Conservation (phyloP, 192 early-diverging fungal genomes). For the Lunasporangiospora selenospora region DNA sequence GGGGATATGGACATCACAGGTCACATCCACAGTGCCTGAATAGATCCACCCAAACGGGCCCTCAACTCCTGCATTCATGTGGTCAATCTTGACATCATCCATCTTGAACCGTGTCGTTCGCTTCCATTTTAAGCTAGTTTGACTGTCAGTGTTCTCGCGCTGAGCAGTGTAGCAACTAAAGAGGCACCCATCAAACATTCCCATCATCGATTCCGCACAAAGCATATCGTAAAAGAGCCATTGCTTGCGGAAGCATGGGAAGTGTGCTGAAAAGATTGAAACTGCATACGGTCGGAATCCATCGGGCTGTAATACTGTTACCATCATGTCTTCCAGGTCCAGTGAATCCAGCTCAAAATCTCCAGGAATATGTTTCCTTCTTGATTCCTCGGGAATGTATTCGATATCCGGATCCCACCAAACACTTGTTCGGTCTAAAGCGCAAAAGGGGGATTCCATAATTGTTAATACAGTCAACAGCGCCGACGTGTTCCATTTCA, state of each 20-base stretch:
- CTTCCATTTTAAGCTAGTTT: slow-evolving; percentile 53
- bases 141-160: slow-evolving; percentile 57
- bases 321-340: slow-evolving; percentile 84
- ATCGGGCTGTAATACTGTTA: slow-evolving; percentile 85
- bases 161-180: slow-evolving; percentile 94
- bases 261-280: slow-evolving; percentile 84
- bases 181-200: slow-evolving; percentile 93
- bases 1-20: slow-evolving; percentile 72
- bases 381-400: slow-evolving; percentile 65
- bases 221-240: slow-evolving; percentile 94
- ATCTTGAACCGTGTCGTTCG: slow-evolving; percentile 75
- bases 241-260: slow-evolving; percentile 86
- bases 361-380: slow-evolving; percentile 69
- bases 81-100: slow-evolving; percentile 89
- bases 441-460: not conserved
- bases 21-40: slow-evolving; percentile 85
- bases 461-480: not conserved
- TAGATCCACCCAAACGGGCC: slow-evolving; percentile 97
- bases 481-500: too few relatives aligned
- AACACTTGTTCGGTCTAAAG: slow-evolving; percentile 78
- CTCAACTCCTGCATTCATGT: slow-evolving; percentile 82
- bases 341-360: slow-evolving; percentile 88
- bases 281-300: slow-evolving; percentile 87
- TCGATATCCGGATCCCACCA: slow-evolving; percentile 71
- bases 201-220: slow-evolving; percentile 86